phyloP scores from a whole-genome alignment of 345 rosid species.

The Pistacia atlantica region DNA sequence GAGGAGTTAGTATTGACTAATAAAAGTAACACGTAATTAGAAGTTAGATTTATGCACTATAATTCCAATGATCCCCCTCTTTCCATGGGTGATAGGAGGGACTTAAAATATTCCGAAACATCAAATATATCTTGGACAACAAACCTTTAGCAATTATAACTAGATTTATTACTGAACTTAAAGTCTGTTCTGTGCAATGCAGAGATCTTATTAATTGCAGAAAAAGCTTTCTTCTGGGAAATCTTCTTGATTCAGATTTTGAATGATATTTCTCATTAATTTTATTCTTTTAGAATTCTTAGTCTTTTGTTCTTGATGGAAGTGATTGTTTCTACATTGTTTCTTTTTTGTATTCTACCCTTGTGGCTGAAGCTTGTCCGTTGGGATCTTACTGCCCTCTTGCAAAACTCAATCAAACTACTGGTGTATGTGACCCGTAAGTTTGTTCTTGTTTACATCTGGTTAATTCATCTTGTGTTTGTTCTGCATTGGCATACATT shows the following conservation, averaged over 20 bases:
- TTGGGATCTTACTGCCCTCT: constrained; percentile 89
- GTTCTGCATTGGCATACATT: constrained; percentile 30
- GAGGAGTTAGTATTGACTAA: background rate
- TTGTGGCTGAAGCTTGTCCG: constrained; percentile 77
- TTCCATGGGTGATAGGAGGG: background rate
- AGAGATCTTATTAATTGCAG: background rate
- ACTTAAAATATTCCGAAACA: background rate
- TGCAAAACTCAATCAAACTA: constrained; percentile 63
- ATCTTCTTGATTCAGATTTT: constrained; percentile 11
- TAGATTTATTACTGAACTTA: background rate
- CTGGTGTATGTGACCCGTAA: constrained; percentile 98
- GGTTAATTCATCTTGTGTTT: constrained; percentile 3
- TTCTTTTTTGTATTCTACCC: constrained; percentile 8
- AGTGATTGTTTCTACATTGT: background rate
- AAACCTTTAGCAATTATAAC: background rate
- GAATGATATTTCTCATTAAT: background rate
- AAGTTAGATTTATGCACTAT: background rate
- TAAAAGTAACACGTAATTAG: background rate
- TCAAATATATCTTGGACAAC: background rate
- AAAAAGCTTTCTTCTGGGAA: background rate
- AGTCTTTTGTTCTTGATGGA: too few relatives aligned
- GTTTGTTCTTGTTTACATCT: constrained; percentile 34
- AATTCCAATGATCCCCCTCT: background rate
- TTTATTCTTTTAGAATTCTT: too few relatives aligned
- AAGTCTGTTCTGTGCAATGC: background rate